Evolutionary conservation across 2,329 filamentous ascomycete species (phyloP).

Genomic region (Ophiostoma angusticollis): DNA sequence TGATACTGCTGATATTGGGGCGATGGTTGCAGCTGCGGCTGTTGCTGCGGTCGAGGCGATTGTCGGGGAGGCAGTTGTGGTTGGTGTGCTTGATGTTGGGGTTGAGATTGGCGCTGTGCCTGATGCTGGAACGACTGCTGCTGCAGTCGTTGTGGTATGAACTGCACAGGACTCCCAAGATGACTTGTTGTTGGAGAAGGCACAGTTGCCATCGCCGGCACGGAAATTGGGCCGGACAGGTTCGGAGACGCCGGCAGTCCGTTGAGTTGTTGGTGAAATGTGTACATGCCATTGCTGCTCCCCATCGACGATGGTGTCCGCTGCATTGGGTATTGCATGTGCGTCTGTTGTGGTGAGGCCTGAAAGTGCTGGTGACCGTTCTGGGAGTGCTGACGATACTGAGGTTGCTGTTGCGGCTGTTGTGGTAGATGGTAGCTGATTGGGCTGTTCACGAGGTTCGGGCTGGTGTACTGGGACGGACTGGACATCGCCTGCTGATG

Average conservation of each 20-base stretch:
- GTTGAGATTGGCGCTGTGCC: not conserved
- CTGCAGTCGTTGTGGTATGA: constrained; percentile 5
- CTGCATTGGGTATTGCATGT: constrained; percentile 9
- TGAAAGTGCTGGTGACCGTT: constrained; percentile 6
- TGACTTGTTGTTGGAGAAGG: constrained; percentile 7
- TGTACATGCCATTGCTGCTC: not conserved
- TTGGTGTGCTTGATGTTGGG: not conserved
- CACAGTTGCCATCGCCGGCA: constrained; percentile 2
- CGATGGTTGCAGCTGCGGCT: not conserved
- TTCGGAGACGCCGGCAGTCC: constrained; percentile 3
- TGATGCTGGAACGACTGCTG: not conserved
- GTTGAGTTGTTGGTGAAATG: constrained; percentile 7
- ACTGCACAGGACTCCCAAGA: constrained; percentile 10
- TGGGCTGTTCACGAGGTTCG: constrained; percentile 5
- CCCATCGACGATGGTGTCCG: constrained; percentile 4
- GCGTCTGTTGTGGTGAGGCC: constrained; percentile 4
- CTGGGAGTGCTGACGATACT: constrained; percentile 1
- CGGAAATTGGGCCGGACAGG: constrained; percentile 5
- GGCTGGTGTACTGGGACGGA: constrained; percentile 5
- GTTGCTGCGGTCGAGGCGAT: not conserved
- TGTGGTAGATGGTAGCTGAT: constrained; percentile 3
- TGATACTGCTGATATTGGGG: constrained; percentile 6
- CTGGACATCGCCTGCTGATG: constrained; percentile 9
- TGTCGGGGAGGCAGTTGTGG: not conserved
- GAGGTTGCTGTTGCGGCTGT: constrained; percentile 1